These are phyloP conservation scores for Kodamaea suecica DNA, from an alignment of 1,139 yeast species.

Conservation along the genomic window DNA sequence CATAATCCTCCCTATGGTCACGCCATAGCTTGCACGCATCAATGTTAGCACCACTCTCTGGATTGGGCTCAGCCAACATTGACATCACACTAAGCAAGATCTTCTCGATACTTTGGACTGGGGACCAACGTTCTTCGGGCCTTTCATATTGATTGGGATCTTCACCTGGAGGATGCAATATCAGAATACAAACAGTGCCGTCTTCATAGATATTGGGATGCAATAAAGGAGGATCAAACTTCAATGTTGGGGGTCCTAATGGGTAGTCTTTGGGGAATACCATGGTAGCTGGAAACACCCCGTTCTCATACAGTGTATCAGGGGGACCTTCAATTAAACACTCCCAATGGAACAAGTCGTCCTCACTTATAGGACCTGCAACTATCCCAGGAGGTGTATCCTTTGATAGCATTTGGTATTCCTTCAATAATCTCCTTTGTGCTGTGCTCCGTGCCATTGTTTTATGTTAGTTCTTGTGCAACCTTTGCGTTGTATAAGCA, in stretches of 20 bases:
- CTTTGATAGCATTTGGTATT: slow-evolving; percentile 76
- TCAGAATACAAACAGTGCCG: slow-evolving; percentile 94
- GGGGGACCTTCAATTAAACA: slow-evolving; percentile 89
- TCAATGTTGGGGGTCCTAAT: slow-evolving; percentile 81
- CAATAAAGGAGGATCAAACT: slow-evolving; percentile 77
- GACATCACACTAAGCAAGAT: slow-evolving; percentile 88
- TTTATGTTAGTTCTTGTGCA: no score
- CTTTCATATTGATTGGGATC: slow-evolving; percentile 94
- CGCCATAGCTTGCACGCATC: slow-evolving; percentile 97
- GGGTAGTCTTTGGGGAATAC: slow-evolving; percentile 92
- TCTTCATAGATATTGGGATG: slow-evolving; percentile 94
- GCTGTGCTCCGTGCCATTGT: slow-evolving; percentile 60
- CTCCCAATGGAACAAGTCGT: slow-evolving; percentile 84
- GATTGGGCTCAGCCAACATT: slow-evolving; percentile 96
- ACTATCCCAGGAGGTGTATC: slow-evolving; percentile 95
- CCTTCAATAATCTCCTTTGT: slow-evolving; percentile 79
- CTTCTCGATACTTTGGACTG: slow-evolving; percentile 95
- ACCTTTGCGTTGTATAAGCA: no score
- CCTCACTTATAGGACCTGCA: slow-evolving; percentile 87
- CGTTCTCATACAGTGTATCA: slow-evolving; percentile 92
- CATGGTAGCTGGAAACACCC: slow-evolving; percentile 81
- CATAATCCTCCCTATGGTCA: slow-evolving; percentile 68
- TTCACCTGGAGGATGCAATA: slow-evolving; percentile 93
- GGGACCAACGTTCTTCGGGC: slow-evolving; percentile 97
- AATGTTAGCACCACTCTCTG: slow-evolving; percentile 94